A percentile compares a stretch with the other conserved stretches of the same genome.
phyloP scores from a whole-genome alignment of 176 grass and related monocot species.

The Thalia dealbata region DNA sequence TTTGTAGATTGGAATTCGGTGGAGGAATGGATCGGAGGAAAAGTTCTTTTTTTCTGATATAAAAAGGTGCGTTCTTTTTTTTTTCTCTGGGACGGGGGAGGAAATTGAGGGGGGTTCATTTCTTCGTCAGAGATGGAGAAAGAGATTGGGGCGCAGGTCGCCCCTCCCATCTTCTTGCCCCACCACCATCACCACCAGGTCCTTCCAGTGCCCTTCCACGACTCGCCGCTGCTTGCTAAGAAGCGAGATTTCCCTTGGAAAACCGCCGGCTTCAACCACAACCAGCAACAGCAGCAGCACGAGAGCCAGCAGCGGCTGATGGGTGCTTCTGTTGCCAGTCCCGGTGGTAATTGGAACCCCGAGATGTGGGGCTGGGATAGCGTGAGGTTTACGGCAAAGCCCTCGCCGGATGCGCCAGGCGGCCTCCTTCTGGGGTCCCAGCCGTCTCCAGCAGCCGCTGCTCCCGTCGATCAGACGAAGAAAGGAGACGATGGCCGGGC shows the following conservation, averaged over 20 bases:
- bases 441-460: slow-evolving; percentile 6
- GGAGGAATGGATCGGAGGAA: no score
- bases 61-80: no score
- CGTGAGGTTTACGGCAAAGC: slow-evolving; percentile 47
- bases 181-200: slow-evolving; percentile 31
- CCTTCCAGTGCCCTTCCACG: slow-evolving; percentile 39
- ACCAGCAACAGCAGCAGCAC: not conserved
- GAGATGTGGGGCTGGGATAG: slow-evolving; percentile 91
- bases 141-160: slow-evolving; percentile 74
- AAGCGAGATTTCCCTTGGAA: slow-evolving; percentile 29
- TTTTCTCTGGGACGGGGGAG: not conserved
- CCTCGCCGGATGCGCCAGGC: slow-evolving; percentile 19
- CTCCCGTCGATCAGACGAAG: slow-evolving; percentile 16
- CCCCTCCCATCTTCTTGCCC: slow-evolving; percentile 49
- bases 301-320: slow-evolving; percentile 24
- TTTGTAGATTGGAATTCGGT: no score
- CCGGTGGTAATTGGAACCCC: slow-evolving; percentile 61
- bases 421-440: slow-evolving; percentile 11
- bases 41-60: no score
- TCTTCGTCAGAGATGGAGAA: slow-evolving; percentile 38
- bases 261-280: not conserved
- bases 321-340: slow-evolving; percentile 18
- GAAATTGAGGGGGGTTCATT: not conserved
- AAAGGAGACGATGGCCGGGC: slow-evolving; percentile 1
- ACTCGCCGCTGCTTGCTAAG: slow-evolving; percentile 13